Evolutionary conservation across 2,329 filamentous ascomycete species (phyloP).

Genomic region (Microdochium nivale): DNA sequence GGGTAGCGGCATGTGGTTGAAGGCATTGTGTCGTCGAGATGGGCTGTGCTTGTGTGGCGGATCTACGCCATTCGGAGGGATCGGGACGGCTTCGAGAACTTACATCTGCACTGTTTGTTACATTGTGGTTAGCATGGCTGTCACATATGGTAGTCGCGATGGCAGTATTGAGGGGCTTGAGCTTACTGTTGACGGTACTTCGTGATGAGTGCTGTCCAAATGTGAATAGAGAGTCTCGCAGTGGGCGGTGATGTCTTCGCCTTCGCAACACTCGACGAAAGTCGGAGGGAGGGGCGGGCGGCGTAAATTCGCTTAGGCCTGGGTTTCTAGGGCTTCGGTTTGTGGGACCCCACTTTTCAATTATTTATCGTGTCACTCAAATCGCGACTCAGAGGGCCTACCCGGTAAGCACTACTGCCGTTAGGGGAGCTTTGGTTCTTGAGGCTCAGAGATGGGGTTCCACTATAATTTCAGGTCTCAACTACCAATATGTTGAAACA

Average conservation of each 20-base stretch:
- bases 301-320: constrained; percentile 19
- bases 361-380: neutral
- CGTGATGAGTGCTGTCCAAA: constrained; percentile 28
- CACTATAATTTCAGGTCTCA: no score
- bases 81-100: constrained; percentile 29
- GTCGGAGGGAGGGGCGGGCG: constrained; percentile 18
- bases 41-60: constrained; percentile 10
- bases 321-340: neutral
- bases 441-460: no score
- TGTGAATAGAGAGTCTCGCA: neutral
- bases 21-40: constrained; percentile 5
- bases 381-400: neutral
- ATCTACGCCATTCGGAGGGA: constrained; percentile 18
- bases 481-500: no score
- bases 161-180: constrained; percentile 5
- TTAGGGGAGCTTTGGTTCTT: neutral
- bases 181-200: constrained; percentile 53
- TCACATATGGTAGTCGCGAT: constrained; percentile 10
- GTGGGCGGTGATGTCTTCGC: constrained; percentile 15
- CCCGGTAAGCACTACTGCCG: neutral
- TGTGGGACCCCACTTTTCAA: neutral
- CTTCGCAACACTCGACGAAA: constrained; percentile 11
- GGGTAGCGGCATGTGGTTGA: neutral
- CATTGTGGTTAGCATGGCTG: constrained; percentile 36
- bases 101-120: constrained; percentile 76